Conservation (phyloP, 2,329 filamentous ascomycete species). For the Xylaria hypoxylon region DNA sequence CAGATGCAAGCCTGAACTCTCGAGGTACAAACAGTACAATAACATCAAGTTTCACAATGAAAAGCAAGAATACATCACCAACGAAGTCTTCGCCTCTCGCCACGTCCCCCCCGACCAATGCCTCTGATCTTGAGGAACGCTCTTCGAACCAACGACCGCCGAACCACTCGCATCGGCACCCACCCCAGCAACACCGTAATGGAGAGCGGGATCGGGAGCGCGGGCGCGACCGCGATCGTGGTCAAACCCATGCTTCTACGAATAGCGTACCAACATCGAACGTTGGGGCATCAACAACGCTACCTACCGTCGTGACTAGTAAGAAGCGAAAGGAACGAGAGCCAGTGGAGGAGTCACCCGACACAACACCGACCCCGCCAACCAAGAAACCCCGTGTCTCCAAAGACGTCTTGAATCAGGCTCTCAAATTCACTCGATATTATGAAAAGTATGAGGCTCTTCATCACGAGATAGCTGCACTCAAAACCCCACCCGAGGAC, state of each 20-base stretch:
- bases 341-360: slow-evolving; percentile 43
- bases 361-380: slow-evolving; percentile 43
- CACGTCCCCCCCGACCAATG: slow-evolving; percentile 74
- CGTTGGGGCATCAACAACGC: slow-evolving; percentile 21
- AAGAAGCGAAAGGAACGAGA: slow-evolving; percentile 61
- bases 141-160: slow-evolving; percentile 41
- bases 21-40: slow-evolving; percentile 53
- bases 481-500: slow-evolving; percentile 63
- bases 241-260: slow-evolving; percentile 38
- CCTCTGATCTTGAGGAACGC: slow-evolving; percentile 68
- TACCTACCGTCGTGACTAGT: slow-evolving; percentile 18
- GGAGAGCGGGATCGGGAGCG: slow-evolving; percentile 43
- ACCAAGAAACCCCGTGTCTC: slow-evolving; percentile 57
- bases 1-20: slow-evolving; percentile 62
- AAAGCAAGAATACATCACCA: slow-evolving; percentile 67
- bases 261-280: slow-evolving; percentile 46
- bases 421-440: slow-evolving; percentile 65
- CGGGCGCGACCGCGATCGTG: slow-evolving; percentile 40
- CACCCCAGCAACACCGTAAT: slow-evolving; percentile 40
- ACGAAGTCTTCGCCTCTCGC: slow-evolving; percentile 73
- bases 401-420: slow-evolving; percentile 64
- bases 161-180: slow-evolving; percentile 36
- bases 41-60: slow-evolving; percentile 57
- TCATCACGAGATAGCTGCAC: slow-evolving; percentile 64
- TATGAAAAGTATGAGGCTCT: slow-evolving; percentile 69